phyloP scores from a whole-genome alignment of 495 filamentous ascomycete genomes.

The Choiromyces venosus region DNA sequence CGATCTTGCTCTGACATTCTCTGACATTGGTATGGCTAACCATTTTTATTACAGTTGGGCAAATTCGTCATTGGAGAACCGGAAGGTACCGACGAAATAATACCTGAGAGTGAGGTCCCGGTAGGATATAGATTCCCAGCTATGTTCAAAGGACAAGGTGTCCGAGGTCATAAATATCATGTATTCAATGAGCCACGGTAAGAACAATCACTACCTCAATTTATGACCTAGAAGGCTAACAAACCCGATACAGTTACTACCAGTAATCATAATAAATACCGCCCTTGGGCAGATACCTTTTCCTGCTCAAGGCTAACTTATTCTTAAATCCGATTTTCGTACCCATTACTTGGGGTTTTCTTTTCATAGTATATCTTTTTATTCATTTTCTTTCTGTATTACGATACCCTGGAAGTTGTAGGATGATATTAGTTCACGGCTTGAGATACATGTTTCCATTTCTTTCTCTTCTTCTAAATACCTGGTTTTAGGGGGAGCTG shows the following conservation, averaged over 20 bases:
- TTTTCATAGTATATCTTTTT: neutral
- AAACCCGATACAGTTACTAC: slow-evolving; percentile 18
- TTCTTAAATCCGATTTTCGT: neutral
- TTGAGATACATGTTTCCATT: neutral
- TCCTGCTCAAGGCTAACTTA: neutral
- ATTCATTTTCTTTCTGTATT: neutral
- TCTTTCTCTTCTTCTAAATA: too few species aligned
- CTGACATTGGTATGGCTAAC: neutral
- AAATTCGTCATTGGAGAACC: slow-evolving; percentile 83
- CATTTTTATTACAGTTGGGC: slow-evolving; percentile 55
- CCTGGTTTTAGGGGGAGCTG: neutral
- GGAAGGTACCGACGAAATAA: slow-evolving; percentile 49
- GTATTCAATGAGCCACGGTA: slow-evolving; percentile 93
- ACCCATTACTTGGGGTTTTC: neutral
- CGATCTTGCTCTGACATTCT: neutral
- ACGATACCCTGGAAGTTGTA: neutral
- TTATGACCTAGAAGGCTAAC: slow-evolving; percentile 8
- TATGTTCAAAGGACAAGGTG: slow-evolving; percentile 78
- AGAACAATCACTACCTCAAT: neutral
- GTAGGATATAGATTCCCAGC: slow-evolving; percentile 77
- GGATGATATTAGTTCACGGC: neutral
- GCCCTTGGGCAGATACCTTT: neutral
- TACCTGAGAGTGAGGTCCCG: slow-evolving; percentile 64
- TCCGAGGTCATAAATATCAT: slow-evolving; percentile 87
- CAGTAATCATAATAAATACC: slow-evolving; percentile 12